phyloP scores from a whole-genome alignment of 2,329 filamentous ascomycete species.

The Pyrenophora seminiperda region DNA sequence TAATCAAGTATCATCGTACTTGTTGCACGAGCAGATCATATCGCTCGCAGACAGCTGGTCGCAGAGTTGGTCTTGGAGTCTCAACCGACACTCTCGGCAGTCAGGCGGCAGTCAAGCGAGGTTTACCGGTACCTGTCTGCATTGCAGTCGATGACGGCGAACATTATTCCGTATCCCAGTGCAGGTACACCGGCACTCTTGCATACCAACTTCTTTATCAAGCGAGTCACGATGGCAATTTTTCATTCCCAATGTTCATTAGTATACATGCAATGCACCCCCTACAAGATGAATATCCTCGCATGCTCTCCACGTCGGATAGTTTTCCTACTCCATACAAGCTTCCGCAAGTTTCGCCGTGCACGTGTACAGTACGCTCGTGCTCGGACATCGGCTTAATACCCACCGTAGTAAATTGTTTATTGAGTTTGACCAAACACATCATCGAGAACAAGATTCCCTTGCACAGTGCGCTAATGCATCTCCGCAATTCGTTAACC shows the following conservation, averaged over 20 bases:
- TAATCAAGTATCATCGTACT: no score
- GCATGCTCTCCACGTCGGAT: slow-evolving; percentile 2
- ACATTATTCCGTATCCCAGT: no score
- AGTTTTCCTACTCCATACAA: not conserved
- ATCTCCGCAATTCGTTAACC: slow-evolving; percentile 23
- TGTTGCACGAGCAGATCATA: no score
- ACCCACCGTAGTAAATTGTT: slow-evolving; percentile 7
- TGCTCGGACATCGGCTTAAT: not conserved
- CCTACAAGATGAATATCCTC: not conserved
- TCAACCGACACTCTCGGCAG: no score
- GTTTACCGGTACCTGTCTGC: no score
- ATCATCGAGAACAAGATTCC: slow-evolving; percentile 8
- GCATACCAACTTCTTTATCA: no score
- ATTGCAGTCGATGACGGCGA: no score
- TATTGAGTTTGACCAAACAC: slow-evolving; percentile 12
- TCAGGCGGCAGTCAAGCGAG: no score
- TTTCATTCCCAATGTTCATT: not conserved
- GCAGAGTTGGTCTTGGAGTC: no score
- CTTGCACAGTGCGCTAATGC: slow-evolving; percentile 12
- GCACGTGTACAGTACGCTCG: not conserved
- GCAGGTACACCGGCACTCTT: no score
- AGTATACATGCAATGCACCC: not conserved
- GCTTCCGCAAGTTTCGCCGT: not conserved
- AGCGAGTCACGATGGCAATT: no score
- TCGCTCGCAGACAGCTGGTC: no score